Evolutionary conservation across 2,329 filamentous ascomycete genomes (phyloP).

Genomic region (Pseudomassariella vexata): DNA sequence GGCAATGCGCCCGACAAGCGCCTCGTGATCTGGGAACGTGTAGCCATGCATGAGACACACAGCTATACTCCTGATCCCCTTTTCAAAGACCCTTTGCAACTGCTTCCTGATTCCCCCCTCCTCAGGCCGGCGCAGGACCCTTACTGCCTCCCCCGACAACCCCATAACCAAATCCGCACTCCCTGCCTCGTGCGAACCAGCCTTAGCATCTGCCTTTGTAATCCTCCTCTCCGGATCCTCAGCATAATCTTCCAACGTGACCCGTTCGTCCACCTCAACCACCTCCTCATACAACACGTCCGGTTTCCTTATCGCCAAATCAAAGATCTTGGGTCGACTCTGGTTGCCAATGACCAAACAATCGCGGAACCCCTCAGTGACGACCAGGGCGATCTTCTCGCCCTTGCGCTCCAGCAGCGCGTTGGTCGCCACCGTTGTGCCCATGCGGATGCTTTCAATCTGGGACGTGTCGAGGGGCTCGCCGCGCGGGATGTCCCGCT

Average conservation of each 20-base stretch:
- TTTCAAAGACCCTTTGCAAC: slow-evolving; percentile 61
- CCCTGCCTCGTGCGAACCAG: slow-evolving; percentile 38
- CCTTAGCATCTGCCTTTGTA: slow-evolving; percentile 48
- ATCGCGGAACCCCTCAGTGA: slow-evolving; percentile 83
- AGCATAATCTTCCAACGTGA: slow-evolving; percentile 87
- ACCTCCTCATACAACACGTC: slow-evolving; percentile 82
- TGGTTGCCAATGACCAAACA: slow-evolving; percentile 88
- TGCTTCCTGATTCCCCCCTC: slow-evolving; percentile 51
- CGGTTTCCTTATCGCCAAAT: slow-evolving; percentile 79
- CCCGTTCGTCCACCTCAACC: slow-evolving; percentile 84
- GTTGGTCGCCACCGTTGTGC: slow-evolving; percentile 91
- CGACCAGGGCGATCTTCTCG: slow-evolving; percentile 79
- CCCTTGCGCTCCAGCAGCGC: slow-evolving; percentile 86
- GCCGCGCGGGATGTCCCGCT: slow-evolving; percentile 71
- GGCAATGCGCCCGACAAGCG: slow-evolving; percentile 69
- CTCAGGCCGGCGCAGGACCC: slow-evolving; percentile 59
- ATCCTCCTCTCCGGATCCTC: slow-evolving; percentile 68
- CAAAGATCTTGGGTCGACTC: slow-evolving; percentile 83
- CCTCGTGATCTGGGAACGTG: slow-evolving; percentile 83
- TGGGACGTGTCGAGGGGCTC: slow-evolving; percentile 72
- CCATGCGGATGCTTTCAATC: slow-evolving; percentile 93
- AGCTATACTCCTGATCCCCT: slow-evolving; percentile 74
- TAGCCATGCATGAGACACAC: slow-evolving; percentile 92
- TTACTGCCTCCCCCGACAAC: slow-evolving; percentile 67
- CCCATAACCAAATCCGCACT: slow-evolving; percentile 60